A percentile compares a stretch with the other conserved stretches of the same genome.
phyloP scores from a whole-genome alignment of 441 rosid genomes.

The Iberis amara region DNA sequence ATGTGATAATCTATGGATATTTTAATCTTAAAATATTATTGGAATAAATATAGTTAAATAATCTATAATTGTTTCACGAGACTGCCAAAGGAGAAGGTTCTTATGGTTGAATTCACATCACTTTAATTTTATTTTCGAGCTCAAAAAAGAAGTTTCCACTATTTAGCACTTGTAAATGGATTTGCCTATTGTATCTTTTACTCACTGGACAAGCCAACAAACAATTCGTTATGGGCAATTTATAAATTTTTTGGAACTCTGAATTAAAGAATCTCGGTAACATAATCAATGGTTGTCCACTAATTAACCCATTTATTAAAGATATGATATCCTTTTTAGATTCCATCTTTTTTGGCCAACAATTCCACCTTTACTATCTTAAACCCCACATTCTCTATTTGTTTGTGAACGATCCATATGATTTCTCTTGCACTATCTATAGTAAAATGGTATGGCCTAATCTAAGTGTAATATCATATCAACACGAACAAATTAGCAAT shows the following conservation, averaged over 20 bases:
- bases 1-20: slow-evolving; percentile 9
- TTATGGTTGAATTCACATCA: neutral
- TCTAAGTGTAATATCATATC: neutral
- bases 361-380: slow-evolving; percentile 19
- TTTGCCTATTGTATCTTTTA: too few species aligned
- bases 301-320: slow-evolving; percentile 25
- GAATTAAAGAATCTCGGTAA: slow-evolving; percentile 20
- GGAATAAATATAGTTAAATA: neutral
- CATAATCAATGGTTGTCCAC: slow-evolving; percentile 30
- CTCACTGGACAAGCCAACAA: too few species aligned
- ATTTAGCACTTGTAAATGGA: too few species aligned
- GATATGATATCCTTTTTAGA: slow-evolving; percentile 15
- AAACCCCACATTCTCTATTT: slow-evolving; percentile 28
- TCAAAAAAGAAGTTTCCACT: too few species aligned
- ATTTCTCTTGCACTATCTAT: slow-evolving; percentile 20
- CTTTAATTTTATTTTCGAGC: too few species aligned
- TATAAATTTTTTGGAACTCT: neutral
- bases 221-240: slow-evolving; percentile 14
- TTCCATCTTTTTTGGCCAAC: slow-evolving; percentile 16
- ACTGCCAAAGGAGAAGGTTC: slow-evolving; percentile 27
- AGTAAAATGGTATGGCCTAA: neutral
- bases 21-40: neutral
- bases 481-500: too few species aligned
- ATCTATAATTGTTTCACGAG: neutral
- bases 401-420: slow-evolving; percentile 3